phyloP scores from a whole-genome alignment of 805 yeast species.

The Torulaspora indica region DNA sequence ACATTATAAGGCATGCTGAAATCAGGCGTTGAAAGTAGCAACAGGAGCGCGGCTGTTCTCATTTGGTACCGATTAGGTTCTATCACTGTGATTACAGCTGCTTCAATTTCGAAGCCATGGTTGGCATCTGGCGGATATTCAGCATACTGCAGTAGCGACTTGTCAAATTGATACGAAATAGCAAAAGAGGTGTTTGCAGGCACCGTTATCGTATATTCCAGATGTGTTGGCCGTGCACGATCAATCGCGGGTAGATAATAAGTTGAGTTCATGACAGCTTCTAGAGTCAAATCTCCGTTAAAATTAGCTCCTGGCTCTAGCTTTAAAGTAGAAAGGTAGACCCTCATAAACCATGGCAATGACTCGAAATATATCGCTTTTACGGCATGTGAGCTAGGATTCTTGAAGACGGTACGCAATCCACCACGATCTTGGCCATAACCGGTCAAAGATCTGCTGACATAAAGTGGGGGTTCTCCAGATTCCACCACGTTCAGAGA shows the following conservation, averaged over 20 bases:
- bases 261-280: conserved; percentile 45
- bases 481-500: conserved; percentile 42
- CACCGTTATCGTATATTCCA: conserved; percentile 60
- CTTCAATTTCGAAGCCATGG: conserved; percentile 93
- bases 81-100: conserved; percentile 70
- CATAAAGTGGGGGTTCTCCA: conserved; percentile 57
- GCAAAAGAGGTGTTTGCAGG: conserved; percentile 63
- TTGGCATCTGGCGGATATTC: conserved; percentile 99
- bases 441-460: conserved; percentile 85
- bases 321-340: conserved; percentile 67
- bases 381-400: conserved; percentile 51
- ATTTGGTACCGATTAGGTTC: conserved; percentile 44
- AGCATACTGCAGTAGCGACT: conserved; percentile 72
- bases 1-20: conserved; percentile 99
- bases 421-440: conserved; percentile 91
- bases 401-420: conserved; percentile 69
- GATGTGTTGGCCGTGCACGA: conserved; percentile 73
- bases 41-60: conserved; percentile 80
- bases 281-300: conserved; percentile 18
- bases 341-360: conserved; percentile 88
- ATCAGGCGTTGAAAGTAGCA: conserved; percentile 93
- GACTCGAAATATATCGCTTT: conserved; percentile 67
- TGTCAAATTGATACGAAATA: conserved; percentile 76
- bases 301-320: conserved; percentile 32
- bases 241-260: conserved; percentile 75